Base-by-base conservation (phyloP, 208 protist species). In the Leishmania mexicana region DNA sequence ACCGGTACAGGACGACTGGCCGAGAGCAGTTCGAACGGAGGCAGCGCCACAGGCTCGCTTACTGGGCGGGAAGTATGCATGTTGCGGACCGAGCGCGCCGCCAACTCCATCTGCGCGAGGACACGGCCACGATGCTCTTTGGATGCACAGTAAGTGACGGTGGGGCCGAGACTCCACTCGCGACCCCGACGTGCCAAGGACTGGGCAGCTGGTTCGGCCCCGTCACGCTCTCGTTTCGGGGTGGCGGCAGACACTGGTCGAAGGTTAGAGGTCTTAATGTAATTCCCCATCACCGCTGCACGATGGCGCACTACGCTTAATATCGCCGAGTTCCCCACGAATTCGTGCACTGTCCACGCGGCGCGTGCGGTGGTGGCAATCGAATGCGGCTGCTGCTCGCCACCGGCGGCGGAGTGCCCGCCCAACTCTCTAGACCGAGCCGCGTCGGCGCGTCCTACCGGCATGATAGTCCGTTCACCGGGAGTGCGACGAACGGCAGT, bases 11-110 rank as follows among this genome's bases (percentile, higher is more conserved):
- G 57, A n/a, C 86, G 80, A 35, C 74, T 68, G 1, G 82, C 81
- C n/a, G 80, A 87, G 40, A 90, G 65, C 19, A 90, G 71, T 47
- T 83, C 60, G 60, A 86, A 87, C 10, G 42, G 83, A 58, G 28
- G 72, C 49, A 4, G 7, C 76, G 68, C 35, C 78, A 45, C n/a
- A 57, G 49, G 60, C 53, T 62, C 31, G 53, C 73, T 21, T 19
- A 38, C 6, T 8, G 53, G 15, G 51, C 53, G 47, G 13, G 73
- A 31, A 42, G 73, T 64, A 49, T 60, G 31, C 4, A 38, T 13
- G 53, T 76, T 45, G 73, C 35, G 73, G 35, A 53, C 15, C 53
- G 73, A 62, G 49, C 11, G 31, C 45, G 73, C 51, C 15, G n/a
- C 49, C 51, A 19, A 64, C 49, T 60, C 73, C 45, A 53, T 58